These are phyloP conservation scores for Linum tenue DNA, from an alignment of 345 rosid species.

Conservation along the genomic window DNA sequence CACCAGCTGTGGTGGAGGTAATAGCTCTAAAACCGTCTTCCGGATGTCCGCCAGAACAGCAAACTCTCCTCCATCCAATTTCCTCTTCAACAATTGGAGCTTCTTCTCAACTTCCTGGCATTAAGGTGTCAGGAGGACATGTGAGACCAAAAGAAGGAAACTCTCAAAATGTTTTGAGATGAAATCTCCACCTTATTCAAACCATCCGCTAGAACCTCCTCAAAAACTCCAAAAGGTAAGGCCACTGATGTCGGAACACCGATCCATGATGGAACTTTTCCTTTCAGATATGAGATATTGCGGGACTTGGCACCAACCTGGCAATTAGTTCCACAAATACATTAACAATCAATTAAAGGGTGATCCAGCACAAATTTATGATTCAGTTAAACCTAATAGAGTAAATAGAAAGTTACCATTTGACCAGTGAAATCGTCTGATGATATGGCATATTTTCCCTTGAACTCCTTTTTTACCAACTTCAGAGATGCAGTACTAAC, in stretches of 20 bases:
- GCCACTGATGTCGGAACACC: constrained; percentile 98
- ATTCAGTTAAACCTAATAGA: background rate
- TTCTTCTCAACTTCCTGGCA: constrained; percentile 57
- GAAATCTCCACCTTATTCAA: constrained; percentile 52
- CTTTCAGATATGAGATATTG: constrained; percentile 75
- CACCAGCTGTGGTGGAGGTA: constrained; percentile 73
- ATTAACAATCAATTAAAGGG: background rate
- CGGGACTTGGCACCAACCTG: constrained; percentile 99
- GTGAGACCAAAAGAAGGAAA: constrained; percentile 9
- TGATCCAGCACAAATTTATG: background rate
- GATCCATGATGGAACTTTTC: constrained; percentile 89
- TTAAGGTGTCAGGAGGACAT: constrained; percentile 9
- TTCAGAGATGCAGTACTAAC: constrained; percentile 36
- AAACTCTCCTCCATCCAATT: constrained; percentile 48
- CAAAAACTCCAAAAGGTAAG: constrained; percentile 91
- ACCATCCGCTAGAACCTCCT: constrained; percentile 70
- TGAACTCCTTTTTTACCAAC: constrained; percentile 68
- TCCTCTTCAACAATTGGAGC: constrained; percentile 53
- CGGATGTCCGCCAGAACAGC: constrained; percentile 64
- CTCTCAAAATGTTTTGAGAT: constrained; percentile 8
- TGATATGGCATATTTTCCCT: constrained; percentile 82
- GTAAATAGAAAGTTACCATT: constrained; percentile 41
- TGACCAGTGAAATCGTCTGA: constrained; percentile 78
- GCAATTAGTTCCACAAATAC: background rate
- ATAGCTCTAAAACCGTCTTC: constrained; percentile 53